Conservation (phyloP, 129 eudicot species). For the Pseudognaphalium luteoalbum region DNA sequence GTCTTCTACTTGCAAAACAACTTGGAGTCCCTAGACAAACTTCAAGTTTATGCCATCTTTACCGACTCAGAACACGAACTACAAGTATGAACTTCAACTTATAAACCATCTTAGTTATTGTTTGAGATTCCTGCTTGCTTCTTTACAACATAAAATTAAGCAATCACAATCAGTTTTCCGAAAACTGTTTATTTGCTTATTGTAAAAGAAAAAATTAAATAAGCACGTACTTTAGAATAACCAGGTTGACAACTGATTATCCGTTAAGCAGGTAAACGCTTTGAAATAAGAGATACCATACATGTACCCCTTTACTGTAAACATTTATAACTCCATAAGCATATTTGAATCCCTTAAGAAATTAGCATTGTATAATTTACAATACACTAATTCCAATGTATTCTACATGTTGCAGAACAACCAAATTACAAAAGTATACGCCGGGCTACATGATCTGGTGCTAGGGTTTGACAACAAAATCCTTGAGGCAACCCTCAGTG, state of each 20-base stretch:
- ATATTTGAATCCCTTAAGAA: too few relatives aligned
- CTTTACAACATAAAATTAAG: not conserved
- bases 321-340: too few relatives aligned
- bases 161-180: not conserved
- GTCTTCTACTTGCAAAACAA: constrained; percentile 58
- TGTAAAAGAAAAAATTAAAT: too few relatives aligned
- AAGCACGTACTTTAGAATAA: too few relatives aligned
- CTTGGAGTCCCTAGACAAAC: constrained; percentile 39
- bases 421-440: constrained; percentile 40
- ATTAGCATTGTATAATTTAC: too few relatives aligned
- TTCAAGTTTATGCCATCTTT: constrained; percentile 61
- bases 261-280: too few relatives aligned
- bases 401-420: constrained; percentile 40
- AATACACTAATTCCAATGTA: not conserved
- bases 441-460: constrained; percentile 53
- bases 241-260: too few relatives aligned
- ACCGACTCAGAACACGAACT: constrained; percentile 36
- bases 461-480: constrained; percentile 64
- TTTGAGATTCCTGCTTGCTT: not conserved
- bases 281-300: too few relatives aligned
- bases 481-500: constrained; percentile 64
- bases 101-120: not conserved
- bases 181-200: too few relatives aligned
- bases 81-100: constrained; percentile 24
- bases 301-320: too few relatives aligned